Evolutionary conservation across 257 asterid genomes (phyloP), one percentile per base, ranked within the genome.

Genomic region (Plantago elongata): DNA sequence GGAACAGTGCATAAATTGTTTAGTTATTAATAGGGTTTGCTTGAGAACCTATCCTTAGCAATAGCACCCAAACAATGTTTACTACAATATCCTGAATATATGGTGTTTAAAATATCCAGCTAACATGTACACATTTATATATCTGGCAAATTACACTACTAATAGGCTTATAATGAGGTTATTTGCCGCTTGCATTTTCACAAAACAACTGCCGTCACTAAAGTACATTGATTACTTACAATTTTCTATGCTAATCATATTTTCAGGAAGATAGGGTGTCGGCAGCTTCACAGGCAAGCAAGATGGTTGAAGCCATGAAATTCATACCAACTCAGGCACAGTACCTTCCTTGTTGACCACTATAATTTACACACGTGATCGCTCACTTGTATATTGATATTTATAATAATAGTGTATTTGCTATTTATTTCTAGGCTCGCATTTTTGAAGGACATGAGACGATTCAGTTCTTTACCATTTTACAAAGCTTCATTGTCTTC

Each of bases 261-360:
- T 75, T 74, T 63, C 51, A 93, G 99, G 96, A 81, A 68, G 99
- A 89, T 62, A 78, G 88, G 73, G 75, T 49, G 57, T 75, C 82
- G 11, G 93, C 97, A 60, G 79, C 79, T 73, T 75, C 90, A 61
- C 96, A 85, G 81, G 94, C 97, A 44, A 80, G 79, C 83, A 90
- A 87, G 84, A 89, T 90, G 94, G 84, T 85, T 57, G 99, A 93
- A 85, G 78, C 84, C 42, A 62, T 87, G 83, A 93, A 93, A 74
- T 90, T 83, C 78, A 60, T 86, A 58, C 94, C 96, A 5, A 70
- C 94, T 55, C 99, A 89, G 94, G 96, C 83, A 78, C 47, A 44
- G 52, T 64, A 61, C 76, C 37, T 60, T 70, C 65, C 48, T 50
- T 60, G 16, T 68, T 57, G 17, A 52, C 72, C 66, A 22, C 46